These are phyloP conservation scores for Bocquillonia castaneifolia DNA, from an alignment of 441 rosid genomes.

Conservation along the genomic window DNA sequence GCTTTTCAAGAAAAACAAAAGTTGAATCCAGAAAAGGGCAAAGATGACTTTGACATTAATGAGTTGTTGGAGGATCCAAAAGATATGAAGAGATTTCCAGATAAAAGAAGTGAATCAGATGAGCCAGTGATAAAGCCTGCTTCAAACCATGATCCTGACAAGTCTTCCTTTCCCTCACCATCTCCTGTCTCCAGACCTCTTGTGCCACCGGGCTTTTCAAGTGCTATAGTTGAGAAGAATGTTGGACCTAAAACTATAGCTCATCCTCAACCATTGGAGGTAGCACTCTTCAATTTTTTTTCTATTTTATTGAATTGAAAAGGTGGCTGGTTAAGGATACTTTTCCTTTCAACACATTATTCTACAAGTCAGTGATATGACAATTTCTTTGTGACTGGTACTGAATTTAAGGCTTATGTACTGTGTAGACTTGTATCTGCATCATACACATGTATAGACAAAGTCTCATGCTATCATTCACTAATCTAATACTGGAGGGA, in stretches of 20 bases:
- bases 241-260: slow-evolving; percentile 42
- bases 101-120: slow-evolving; percentile 41
- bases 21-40: slow-evolving; percentile 50
- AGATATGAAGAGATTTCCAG: slow-evolving; percentile 45
- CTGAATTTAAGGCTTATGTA: background rate
- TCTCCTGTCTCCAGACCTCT: slow-evolving; percentile 77
- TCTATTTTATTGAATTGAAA: slow-evolving; percentile 5
- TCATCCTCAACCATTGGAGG: slow-evolving; percentile 47
- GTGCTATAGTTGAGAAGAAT: slow-evolving; percentile 48
- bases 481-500: too few species aligned
- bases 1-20: slow-evolving; percentile 79
- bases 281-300: slow-evolving; percentile 25
- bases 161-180: slow-evolving; percentile 41
- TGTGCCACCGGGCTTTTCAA: slow-evolving; percentile 94
- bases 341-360: background rate
- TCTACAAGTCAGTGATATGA: background rate
- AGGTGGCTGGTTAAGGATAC: background rate
- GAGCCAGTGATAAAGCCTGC: slow-evolving; percentile 28
- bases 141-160: slow-evolving; percentile 36
- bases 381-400: background rate
- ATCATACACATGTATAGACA: too few species aligned
- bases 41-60: slow-evolving; percentile 58
- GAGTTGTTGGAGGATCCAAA: slow-evolving; percentile 60
- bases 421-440: too few species aligned
- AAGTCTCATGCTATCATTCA: too few species aligned